Conservation (phyloP, 2,329 filamentous ascomycete species). For the Emericellopsis atlantica region DNA sequence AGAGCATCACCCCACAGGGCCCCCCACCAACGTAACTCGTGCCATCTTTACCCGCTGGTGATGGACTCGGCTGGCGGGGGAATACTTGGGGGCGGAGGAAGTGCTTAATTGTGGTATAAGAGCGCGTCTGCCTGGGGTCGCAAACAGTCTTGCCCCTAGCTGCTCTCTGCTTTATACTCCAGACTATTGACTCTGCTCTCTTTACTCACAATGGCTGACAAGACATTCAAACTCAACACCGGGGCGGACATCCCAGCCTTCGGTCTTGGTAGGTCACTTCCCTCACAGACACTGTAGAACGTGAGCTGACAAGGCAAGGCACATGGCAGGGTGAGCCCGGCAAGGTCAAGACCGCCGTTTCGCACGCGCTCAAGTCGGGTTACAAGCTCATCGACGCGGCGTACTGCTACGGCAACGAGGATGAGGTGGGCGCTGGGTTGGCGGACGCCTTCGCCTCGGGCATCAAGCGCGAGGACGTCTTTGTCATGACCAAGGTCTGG, state of each 20-base stretch:
- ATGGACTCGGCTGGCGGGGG: not conserved
- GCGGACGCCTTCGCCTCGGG: constrained; percentile 59
- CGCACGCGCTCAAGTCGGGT: constrained; percentile 41
- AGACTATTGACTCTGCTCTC: not conserved
- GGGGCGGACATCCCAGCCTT: constrained; percentile 50
- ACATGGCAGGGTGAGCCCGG: constrained; percentile 53
- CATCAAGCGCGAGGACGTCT: constrained; percentile 65
- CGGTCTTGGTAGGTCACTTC: constrained; percentile 35
- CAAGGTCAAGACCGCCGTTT: constrained; percentile 44
- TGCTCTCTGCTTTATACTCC: not conserved
- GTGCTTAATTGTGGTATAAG: no score
- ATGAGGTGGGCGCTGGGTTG: constrained; percentile 69
- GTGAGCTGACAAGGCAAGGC: constrained; percentile 24
- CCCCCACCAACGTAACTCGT: not conserved
- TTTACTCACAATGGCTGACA: constrained; percentile 31
- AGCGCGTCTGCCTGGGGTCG: no score
- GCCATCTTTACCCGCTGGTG: not conserved
- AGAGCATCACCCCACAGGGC: not conserved
- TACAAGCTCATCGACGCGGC: constrained; percentile 57
- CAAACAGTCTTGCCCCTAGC: no score
- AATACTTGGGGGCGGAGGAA: not conserved
- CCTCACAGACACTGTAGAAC: not conserved
- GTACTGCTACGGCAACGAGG: constrained; percentile 71
- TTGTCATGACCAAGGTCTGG: constrained; percentile 80
- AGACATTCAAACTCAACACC: constrained; percentile 52